These are phyloP conservation scores for Trypanosoma cruzi DNA, from an alignment of 208 protist species.

Conservation along the genomic window DNA sequence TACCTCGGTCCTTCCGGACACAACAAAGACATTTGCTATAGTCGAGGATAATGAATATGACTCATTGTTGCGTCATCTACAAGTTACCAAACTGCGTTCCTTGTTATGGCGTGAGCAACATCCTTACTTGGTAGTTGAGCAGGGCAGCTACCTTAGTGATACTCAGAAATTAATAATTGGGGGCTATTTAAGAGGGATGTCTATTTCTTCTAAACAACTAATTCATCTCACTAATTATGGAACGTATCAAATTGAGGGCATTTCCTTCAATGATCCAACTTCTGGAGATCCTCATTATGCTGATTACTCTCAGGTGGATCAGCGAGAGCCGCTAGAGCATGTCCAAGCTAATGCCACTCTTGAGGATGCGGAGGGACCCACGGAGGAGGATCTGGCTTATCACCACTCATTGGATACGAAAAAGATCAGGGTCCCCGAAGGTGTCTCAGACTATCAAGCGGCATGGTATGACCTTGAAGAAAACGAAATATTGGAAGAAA, in stretches of 20 bases:
- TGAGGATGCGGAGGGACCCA: constrained; percentile 68
- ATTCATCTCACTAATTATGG: constrained; percentile 90
- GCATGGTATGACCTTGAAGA: constrained; percentile 80
- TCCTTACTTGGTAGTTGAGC: constrained; percentile 80
- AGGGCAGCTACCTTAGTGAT: constrained; percentile 42
- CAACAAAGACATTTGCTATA: constrained; percentile 66
- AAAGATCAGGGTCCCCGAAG: constrained; percentile 69
- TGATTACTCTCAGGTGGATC: constrained; percentile 48
- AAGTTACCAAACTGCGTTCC: constrained; percentile 64
- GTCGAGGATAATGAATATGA: constrained; percentile 45
- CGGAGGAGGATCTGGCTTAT: constrained; percentile 72
- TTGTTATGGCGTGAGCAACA: constrained; percentile 88
- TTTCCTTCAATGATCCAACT: constrained; percentile 25
- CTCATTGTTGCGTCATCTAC: constrained; percentile 61
- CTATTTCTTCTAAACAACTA: constrained; percentile 76
- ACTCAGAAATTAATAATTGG: constrained; percentile 60
- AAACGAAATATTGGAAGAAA: constrained; percentile 35
- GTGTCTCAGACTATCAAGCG: constrained; percentile 71
- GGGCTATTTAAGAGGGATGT: constrained; percentile 73
- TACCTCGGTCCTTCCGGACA: constrained; percentile 74
- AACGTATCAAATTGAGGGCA: constrained; percentile 82
- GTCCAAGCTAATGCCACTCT: constrained; percentile 81
- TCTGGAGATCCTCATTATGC: constrained; percentile 40
- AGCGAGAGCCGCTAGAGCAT: constrained; percentile 74
- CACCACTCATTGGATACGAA: constrained; percentile 38